Percentiles rank a stretch among this genome's conserved stretches.
phyloP scores from a whole-genome alignment of 208 protist species.

The Porcisia hertigi region DNA sequence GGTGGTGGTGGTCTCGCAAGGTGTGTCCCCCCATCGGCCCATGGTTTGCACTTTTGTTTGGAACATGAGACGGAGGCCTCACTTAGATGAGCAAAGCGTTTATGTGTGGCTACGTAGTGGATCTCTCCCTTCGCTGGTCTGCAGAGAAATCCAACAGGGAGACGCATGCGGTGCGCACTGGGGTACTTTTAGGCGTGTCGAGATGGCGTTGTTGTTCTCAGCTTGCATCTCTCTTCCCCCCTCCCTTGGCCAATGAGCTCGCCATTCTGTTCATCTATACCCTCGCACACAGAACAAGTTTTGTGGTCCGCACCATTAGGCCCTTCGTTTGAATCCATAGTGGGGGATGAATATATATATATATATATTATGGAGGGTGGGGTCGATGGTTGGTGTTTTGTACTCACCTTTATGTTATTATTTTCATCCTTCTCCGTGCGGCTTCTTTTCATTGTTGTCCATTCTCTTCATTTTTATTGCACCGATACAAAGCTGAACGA shows the following conservation, averaged over 20 bases:
- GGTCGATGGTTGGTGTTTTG: neutral
- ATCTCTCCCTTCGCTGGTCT: neutral
- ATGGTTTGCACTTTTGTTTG: neutral
- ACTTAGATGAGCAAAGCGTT: neutral
- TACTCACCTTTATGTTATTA: too few relatives aligned
- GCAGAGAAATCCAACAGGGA: neutral
- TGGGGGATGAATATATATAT: neutral
- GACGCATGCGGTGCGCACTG: neutral
- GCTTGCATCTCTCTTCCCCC: neutral
- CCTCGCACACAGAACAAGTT: neutral
- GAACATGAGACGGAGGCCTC: neutral
- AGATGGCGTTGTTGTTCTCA: neutral
- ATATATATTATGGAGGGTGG: too few relatives aligned
- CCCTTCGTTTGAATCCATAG: neutral
- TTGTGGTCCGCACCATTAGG: neutral
- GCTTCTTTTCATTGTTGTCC: neutral
- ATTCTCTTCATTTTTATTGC: too few relatives aligned
- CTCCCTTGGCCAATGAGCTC: neutral
- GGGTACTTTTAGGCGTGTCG: neutral
- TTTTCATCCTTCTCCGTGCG: neutral
- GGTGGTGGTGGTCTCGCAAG: too few relatives aligned
- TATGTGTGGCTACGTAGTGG: neutral
- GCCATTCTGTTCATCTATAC: neutral
- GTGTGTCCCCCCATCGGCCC: neutral
- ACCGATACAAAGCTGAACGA: neutral